Evolutionary conservation across 2,329 filamentous ascomycete genomes (phyloP), one percentile per base, ranked within the genome.

Genomic region (Cladosporium sp.): DNA sequence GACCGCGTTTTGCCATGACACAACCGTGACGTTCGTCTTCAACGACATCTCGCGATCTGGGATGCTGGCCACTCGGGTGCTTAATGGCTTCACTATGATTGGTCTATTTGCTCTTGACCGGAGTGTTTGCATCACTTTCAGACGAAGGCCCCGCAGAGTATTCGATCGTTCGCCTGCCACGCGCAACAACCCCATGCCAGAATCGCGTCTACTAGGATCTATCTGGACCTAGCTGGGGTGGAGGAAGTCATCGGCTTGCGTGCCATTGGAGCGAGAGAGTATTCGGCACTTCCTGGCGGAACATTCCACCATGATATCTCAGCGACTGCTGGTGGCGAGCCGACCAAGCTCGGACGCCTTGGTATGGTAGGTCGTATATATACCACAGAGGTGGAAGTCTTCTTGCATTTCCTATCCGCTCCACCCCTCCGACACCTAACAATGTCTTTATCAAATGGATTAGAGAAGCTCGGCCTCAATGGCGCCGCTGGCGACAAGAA

Each of bases 401-500:
- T 33, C 33, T 62, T 40, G 23, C 26, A 46, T 37, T 26, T 33
- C 10, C 37, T 26, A 5, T 46, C 26, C 35, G 26, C 44, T 26
- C 50, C 50, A 18, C n/a, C 44, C 5, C n/a, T 29, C 23, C 23
- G 18, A 35, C 28, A 14, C 23, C 28, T n/a, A 23, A 40, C 11
- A 16, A 63, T 63, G 61, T 63, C 61, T 55, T 23, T 75, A 23
- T 67, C 66, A 23, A 65, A 66, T 11, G 72, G 73, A 52, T 55
- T 74, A 46, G 69, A 71, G 50, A 74, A 74, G 69, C 66, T 75
- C 21, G 68, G 74, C 31, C 73, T 80, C 67, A 69, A 72, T 59
- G 71, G 72, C 58, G 73, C 78, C 64, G 62, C 69, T 21, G 72
- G 77, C 40, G 76, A 71, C 29, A 65, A 71, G 68, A 92, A 93